Conservation (phyloP, 23 red algal species). For the Cyanidium caldarium region DNA sequence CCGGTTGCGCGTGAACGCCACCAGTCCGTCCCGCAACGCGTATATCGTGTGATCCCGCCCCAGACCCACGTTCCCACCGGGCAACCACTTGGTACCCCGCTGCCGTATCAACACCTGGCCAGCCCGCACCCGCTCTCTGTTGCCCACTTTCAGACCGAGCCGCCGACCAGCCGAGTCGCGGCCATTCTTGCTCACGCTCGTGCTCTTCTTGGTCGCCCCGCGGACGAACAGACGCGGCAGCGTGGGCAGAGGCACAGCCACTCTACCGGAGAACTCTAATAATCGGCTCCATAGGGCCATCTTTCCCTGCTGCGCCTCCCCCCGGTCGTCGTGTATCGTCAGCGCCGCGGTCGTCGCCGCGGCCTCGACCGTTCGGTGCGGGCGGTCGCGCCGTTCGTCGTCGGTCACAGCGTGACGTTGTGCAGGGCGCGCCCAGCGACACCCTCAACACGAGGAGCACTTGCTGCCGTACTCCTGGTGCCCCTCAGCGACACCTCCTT, state of each 20-base stretch:
- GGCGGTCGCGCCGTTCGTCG: no score
- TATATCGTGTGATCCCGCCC: conserved; percentile 68
- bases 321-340: no score
- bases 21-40: conserved; percentile 25
- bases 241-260: not conserved
- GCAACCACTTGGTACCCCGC: conserved; percentile 27
- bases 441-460: no score
- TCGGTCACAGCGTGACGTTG: no score
- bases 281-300: no score
- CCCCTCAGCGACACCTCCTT: no score
- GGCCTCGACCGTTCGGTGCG: no score
- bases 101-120: conserved; percentile 61
- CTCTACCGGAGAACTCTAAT: not conserved
- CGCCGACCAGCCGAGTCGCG: conserved; percentile 33
- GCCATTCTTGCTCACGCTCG: conserved; percentile 31
- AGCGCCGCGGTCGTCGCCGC: no score
- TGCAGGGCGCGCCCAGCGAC: no score
- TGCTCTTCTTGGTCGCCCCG: conserved; percentile 48
- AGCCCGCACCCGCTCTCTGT: conserved; percentile 39
- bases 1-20: conserved; percentile 22
- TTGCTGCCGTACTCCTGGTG: no score
- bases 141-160: conserved; percentile 41
- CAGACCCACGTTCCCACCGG: conserved; percentile 28
- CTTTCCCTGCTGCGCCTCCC: not conserved
- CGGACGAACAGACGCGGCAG: not conserved